Evolutionary conservation across 768 basidiomycete species (phyloP), one percentile per base, ranked within the genome.

Genomic region (Auriscalpium orientale): DNA sequence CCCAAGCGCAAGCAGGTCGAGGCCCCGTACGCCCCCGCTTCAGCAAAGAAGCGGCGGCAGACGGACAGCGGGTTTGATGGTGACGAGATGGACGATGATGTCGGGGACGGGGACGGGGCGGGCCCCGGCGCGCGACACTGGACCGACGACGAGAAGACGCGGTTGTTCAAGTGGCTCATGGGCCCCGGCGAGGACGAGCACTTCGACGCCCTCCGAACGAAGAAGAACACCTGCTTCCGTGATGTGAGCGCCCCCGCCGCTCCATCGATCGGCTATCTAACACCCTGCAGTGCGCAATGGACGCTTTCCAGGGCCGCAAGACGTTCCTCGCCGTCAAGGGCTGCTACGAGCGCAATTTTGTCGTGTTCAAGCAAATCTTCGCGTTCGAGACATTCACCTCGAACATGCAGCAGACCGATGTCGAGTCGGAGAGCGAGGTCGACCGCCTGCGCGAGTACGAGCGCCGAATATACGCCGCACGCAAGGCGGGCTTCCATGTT

Each of bases 291-390:
- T 89, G 87, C 63, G 83, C 88, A 0, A 58, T 70, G 22, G 80
- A 87, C 55, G 82, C 90, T 8, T 91, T 89, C 61, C 82, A 77
- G 3, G 78, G 80, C 51, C 86, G 87, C 70, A 91, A 91, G 68
- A 87, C 87, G 13, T 90, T 89, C 59, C 87, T 89, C 65, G 88
- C 88, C 1, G 76, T 91, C 54, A 91, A 91, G 71, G 87, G 88
- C 20, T 90, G 88, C 64, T 91, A 88, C 59, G 87, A 91, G 66
- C 86, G 88, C 64, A 90, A 89, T 62, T 87, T 91, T 62, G 89
- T 89, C 62, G 71, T 89, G 15, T 91, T 89, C 78, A 89, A 87
- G 69, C 87, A 90, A 67, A 87, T 91, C 40, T 85, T 85, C 64
- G 77, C 81, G 7, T 87, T 87, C 59, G 86, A 91, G 66, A 71